Evolutionary conservation across 176 grass and related monocot genomes (phyloP), one percentile per base, ranked within the genome.

Genomic region (Bolboschoenus planiculmis): DNA sequence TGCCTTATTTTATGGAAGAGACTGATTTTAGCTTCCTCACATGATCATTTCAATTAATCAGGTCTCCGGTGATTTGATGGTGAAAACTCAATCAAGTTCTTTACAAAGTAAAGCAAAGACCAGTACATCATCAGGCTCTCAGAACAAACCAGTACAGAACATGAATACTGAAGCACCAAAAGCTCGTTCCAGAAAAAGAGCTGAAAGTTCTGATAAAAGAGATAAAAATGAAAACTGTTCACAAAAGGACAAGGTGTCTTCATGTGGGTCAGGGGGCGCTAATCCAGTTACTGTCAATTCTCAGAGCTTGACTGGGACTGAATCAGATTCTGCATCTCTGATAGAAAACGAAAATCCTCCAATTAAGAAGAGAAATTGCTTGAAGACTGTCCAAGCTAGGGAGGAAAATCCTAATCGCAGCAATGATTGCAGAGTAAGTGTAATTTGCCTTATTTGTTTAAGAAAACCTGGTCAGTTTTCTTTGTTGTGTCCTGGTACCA

Each of bases 231-330:
- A 85, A 79, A 46, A 62, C 82, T 81, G 83, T 75, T 67, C 66
- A n/a, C 87, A 86, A 70, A 91, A 88, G 66, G 88, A 98, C n/a
- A 88, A 90, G 31, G 39, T 90, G 42, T 95, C 95, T 73, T 98
- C 92, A 42, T 98, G 90, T 90, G 95, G 85, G 89, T 98, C 95
- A 7, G 95, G 64, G 36, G 84, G 90, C 57, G 87, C 87, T 58
- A 88, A 91, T 60, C 76, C 82, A 33, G 76, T 84, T 79, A 85
- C 83, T 90, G 86, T 39, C 79, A 84, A 74, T 81, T 91, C 84
- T 75, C 68, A 63, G 39, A 68, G 85, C 86, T 82, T 92, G 23
- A 63, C 39, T 40, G 58, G 80, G 37, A 92, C 84, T 44, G 87
- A 89, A 80, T 74, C 79, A 85, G 86, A 85, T 77, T 88, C 81